A percentile compares a stretch with the other conserved stretches of the same genome.
phyloP scores from a whole-genome alignment of 1,284 basidiomycete species.

The Athelia sp. region DNA sequence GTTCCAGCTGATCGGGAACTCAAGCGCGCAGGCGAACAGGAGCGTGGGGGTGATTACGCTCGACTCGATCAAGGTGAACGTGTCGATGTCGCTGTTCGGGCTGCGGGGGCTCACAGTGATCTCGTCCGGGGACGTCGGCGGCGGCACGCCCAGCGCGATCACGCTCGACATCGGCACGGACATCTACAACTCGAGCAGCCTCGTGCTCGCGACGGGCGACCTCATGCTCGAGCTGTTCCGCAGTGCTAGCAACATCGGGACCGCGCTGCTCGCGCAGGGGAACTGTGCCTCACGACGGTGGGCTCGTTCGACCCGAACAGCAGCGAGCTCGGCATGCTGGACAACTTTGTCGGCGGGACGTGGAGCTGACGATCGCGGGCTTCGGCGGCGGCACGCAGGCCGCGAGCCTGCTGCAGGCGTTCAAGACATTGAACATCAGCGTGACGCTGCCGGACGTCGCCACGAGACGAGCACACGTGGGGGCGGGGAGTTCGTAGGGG shows the following conservation, averaged over 20 bases:
- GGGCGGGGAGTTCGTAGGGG: too few relatives aligned
- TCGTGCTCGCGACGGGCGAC: conserved; percentile 58
- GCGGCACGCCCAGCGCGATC: conserved; percentile 60
- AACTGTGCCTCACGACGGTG: conserved; percentile 47
- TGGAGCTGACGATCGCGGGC: conserved; percentile 52
- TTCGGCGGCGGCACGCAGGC: conserved; percentile 60
- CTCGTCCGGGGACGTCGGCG: conserved; percentile 61
- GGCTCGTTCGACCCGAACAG: conserved; percentile 34
- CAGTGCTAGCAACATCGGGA: conserved; percentile 37
- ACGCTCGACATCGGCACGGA: conserved; percentile 43
- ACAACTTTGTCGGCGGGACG: conserved; percentile 63
- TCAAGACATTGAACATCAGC: conserved; percentile 56
- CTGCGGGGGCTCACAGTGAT: conserved; percentile 57
- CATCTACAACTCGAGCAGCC: conserved; percentile 46
- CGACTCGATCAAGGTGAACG: conserved; percentile 73
- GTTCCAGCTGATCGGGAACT: conserved; percentile 61
- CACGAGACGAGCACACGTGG: too few relatives aligned
- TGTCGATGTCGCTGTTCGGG: conserved; percentile 61
- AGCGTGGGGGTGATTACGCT: conserved; percentile 66
- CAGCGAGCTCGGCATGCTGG: conserved; percentile 39
- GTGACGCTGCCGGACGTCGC: conserved; percentile 61
- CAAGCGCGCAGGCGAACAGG: conserved; percentile 60
- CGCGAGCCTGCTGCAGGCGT: conserved; percentile 55
- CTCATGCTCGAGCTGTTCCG: conserved; percentile 36
- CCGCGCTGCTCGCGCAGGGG: conserved; percentile 50